These are phyloP conservation scores for Amborella trichopoda DNA, from an alignment of 164 flowering plant genomes.

Conservation along the genomic window DNA sequence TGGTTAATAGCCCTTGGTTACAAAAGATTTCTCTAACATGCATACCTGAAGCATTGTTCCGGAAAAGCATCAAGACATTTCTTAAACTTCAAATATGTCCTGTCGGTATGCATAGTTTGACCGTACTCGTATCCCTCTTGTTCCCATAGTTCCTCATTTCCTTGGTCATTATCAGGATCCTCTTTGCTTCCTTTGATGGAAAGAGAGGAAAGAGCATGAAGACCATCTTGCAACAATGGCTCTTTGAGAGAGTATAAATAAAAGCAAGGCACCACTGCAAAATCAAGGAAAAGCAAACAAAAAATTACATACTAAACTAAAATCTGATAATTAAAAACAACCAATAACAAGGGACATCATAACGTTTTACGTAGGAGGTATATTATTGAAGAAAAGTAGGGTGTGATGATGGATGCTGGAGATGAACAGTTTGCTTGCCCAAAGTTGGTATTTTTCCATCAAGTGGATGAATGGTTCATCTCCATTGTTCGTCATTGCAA, in stretches of 20 bases:
- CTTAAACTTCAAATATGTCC: conserved; percentile 89
- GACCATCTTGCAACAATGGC: conserved; percentile 16
- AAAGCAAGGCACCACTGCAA: conserved; percentile 90
- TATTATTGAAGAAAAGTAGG: no score
- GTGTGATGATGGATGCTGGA: no score
- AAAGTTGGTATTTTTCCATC: no score
- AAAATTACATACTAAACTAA: neutral
- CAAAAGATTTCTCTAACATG: neutral
- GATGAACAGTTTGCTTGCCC: no score
- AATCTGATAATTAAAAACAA: neutral
- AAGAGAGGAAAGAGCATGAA: conserved; percentile 27
- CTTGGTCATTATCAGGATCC: conserved; percentile 17
- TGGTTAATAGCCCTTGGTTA: neutral
- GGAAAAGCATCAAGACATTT: conserved; percentile 69
- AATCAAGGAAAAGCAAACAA: neutral
- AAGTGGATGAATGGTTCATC: no score
- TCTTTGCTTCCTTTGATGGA: conserved; percentile 27
- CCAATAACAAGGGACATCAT: no score
- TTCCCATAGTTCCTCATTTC: conserved; percentile 56
- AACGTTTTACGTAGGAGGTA: no score
- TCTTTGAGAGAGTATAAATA: conserved; percentile 54
- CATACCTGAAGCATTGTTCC: conserved; percentile 89
- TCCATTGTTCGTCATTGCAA: no score
- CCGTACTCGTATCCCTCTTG: conserved; percentile 81
- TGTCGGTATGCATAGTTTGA: conserved; percentile 63